Percentiles rank a stretch among this genome's conserved stretches.
Conservation (phyloP, 768 basidiomycete genomes). For the Boletus bicolor region DNA sequence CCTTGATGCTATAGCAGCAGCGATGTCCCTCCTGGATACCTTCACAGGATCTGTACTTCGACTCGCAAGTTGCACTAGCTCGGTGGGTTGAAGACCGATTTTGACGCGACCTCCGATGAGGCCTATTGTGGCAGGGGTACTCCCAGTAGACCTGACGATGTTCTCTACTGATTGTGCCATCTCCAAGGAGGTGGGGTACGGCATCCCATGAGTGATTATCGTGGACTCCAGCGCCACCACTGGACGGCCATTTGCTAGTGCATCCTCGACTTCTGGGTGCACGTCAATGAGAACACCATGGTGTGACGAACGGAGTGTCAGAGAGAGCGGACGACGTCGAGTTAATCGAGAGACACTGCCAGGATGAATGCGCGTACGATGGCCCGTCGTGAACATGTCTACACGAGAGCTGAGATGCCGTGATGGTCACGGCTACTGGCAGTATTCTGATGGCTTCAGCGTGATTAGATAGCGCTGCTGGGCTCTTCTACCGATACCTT, state of each 20-base stretch:
- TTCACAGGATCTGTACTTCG: conserved; percentile 49
- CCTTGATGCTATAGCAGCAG: conserved; percentile 62
- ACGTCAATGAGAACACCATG: conserved; percentile 53
- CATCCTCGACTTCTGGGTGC: conserved; percentile 81
- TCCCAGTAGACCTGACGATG: conserved; percentile 69
- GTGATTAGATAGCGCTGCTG: neutral
- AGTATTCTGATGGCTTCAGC: neutral
- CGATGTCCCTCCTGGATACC: conserved; percentile 79
- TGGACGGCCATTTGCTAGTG: conserved; percentile 59
- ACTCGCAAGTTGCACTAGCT: conserved; percentile 70
- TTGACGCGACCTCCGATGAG: conserved; percentile 81
- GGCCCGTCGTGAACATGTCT: conserved; percentile 15
- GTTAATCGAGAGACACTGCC: conserved; percentile 1
- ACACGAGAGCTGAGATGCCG: neutral
- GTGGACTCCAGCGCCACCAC: conserved; percentile 92
- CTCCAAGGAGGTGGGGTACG: conserved; percentile 71
- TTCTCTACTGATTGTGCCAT: conserved; percentile 69
- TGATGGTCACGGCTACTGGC: neutral
- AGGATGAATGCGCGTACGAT: neutral
- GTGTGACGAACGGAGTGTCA: neutral
- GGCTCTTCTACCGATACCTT: neutral
- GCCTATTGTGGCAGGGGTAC: conserved; percentile 90
- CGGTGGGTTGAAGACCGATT: conserved; percentile 65
- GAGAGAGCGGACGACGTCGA: conserved; percentile 6
- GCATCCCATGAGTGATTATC: conserved; percentile 90